A percentile compares a stretch with the other conserved stretches of the same genome.
phyloP scores from a whole-genome alignment of 495 filamentous ascomycete genomes.

The Tuber brumale region DNA sequence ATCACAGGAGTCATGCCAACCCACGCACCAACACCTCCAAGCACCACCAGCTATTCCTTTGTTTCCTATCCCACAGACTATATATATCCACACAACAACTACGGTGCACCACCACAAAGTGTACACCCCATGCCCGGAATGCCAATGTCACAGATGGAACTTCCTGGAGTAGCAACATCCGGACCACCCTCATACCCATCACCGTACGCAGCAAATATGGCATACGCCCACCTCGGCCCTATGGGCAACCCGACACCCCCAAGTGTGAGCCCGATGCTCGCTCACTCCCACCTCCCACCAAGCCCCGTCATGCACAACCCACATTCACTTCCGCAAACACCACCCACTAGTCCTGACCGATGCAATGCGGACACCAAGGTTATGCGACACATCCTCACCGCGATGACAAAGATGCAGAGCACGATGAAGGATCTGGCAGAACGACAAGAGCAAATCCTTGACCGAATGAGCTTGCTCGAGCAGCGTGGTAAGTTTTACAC shows the following conservation, averaged over 20 bases:
- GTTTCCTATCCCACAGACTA: constrained; percentile 40
- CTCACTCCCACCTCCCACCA: constrained; percentile 37
- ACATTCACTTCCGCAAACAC: constrained; percentile 33
- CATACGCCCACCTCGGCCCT: constrained; percentile 36
- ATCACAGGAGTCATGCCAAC: constrained; percentile 33
- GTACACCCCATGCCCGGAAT: constrained; percentile 26
- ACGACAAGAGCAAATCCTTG: constrained; percentile 40
- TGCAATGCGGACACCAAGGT: constrained; percentile 37
- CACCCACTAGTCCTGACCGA: constrained; percentile 36
- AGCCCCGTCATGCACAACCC: constrained; percentile 34
- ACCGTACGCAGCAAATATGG: constrained; percentile 36
- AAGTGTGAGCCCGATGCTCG: constrained; percentile 32
- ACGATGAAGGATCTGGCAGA: constrained; percentile 43
- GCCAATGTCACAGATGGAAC: constrained; percentile 35
- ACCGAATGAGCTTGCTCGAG: constrained; percentile 40
- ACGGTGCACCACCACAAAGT: constrained; percentile 29
- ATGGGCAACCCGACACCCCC: constrained; percentile 32
- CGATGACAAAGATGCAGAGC: constrained; percentile 41
- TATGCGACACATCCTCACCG: constrained; percentile 39
- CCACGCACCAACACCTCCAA: constrained; percentile 38
- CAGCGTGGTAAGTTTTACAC: constrained; percentile 38
- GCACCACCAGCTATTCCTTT: constrained; percentile 37
- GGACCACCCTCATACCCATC: constrained; percentile 32
- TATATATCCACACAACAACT: constrained; percentile 36
- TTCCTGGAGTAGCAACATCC: constrained; percentile 29